Conservation (phyloP, 129 eudicot genomes). For the carrot (Daucus carota) region DNA sequence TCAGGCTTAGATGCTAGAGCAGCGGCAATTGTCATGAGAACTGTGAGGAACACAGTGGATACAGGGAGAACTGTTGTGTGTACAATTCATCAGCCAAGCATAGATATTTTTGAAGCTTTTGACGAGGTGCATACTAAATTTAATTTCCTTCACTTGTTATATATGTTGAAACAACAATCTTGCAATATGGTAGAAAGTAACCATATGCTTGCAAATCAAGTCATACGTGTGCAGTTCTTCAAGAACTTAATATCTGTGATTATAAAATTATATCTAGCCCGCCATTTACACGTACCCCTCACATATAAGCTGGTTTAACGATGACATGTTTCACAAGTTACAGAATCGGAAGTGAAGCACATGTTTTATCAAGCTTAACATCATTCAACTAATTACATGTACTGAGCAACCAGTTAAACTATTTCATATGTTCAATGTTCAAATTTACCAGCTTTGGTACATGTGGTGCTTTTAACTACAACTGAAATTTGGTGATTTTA, state of each 20-base stretch:
- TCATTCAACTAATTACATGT: neutral
- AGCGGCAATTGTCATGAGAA: slow-evolving; percentile 82
- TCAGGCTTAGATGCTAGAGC: slow-evolving; percentile 87
- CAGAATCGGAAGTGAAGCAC: neutral
- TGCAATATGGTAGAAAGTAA: no score
- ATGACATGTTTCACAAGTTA: neutral
- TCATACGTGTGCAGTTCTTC: no score
- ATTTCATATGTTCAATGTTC: neutral
- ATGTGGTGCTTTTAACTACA: neutral
- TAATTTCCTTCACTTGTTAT: neutral
- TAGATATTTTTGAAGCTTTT: slow-evolving; percentile 83
- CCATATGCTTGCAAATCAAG: no score
- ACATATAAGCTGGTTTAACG: neutral
- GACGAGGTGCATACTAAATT: slow-evolving; percentile 49
- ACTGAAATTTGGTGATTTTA: neutral
- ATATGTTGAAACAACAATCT: no score
- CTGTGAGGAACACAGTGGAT: slow-evolving; percentile 77
- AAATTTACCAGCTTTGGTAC: neutral
- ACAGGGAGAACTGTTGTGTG: slow-evolving; percentile 84
- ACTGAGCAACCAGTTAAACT: neutral
- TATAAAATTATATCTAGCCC: neutral
- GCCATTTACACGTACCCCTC: neutral
- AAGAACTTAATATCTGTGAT: neutral
- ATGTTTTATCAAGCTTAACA: neutral
- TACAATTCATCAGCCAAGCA: slow-evolving; percentile 87